These are phyloP conservation scores for Clathrus columnatus DNA, from an alignment of 768 basidiomycete species.

Conservation along the genomic window DNA sequence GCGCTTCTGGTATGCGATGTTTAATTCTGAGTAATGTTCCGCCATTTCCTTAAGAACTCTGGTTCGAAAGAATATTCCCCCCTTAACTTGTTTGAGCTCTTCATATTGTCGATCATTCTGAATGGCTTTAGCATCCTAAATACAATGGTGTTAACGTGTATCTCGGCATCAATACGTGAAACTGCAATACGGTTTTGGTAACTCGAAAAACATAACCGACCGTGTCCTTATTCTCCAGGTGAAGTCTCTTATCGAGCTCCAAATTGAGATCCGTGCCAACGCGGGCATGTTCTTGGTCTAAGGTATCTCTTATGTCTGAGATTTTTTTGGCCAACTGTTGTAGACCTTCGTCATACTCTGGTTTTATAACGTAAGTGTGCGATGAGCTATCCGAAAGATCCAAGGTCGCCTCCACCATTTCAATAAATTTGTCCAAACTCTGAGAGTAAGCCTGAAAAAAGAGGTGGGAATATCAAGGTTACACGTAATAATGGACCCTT, in stretches of 20 bases:
- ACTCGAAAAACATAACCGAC: constrained; percentile 92
- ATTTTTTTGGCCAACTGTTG: constrained; percentile 61
- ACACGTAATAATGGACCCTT: constrained; percentile 11
- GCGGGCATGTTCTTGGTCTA: constrained; percentile 72
- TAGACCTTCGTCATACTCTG: constrained; percentile 78
- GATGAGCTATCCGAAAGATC: constrained; percentile 79
- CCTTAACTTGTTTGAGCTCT: constrained; percentile 78
- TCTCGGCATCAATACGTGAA: background rate
- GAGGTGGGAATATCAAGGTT: background rate
- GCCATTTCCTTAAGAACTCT: constrained; percentile 59
- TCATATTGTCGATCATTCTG: constrained; percentile 58
- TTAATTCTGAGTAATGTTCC: constrained; percentile 61
- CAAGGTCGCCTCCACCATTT: constrained; percentile 95
- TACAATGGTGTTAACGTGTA: background rate
- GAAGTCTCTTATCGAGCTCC: constrained; percentile 90
- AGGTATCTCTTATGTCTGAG: constrained; percentile 56
- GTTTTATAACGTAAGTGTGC: constrained; percentile 86
- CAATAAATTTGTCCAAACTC: constrained; percentile 67
- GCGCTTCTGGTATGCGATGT: constrained; percentile 58
- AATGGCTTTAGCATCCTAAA: constrained; percentile 72
- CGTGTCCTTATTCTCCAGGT: constrained; percentile 81
- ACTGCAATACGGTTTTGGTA: constrained; percentile 69
- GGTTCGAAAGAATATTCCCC: constrained; percentile 86
- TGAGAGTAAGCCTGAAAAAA: constrained; percentile 48
- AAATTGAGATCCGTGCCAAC: constrained; percentile 65